These are phyloP conservation scores for Dryadomyces quercivorus DNA, from an alignment of 2,329 filamentous ascomycete genomes.

Conservation along the genomic window DNA sequence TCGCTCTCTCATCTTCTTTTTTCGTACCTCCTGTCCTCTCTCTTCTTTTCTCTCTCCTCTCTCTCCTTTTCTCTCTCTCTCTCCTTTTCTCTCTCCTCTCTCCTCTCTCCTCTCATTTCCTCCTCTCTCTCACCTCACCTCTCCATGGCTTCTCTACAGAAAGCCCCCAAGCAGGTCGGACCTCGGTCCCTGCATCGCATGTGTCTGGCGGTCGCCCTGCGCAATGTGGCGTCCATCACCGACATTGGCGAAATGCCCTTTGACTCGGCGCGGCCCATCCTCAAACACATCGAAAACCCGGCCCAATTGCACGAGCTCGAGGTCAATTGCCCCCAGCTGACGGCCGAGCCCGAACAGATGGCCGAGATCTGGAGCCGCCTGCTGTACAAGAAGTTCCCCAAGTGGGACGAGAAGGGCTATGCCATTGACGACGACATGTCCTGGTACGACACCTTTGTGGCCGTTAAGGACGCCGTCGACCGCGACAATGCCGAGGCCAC, in stretches of 20 bases:
- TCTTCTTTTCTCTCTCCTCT: too few species aligned
- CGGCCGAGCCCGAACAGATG: conserved; percentile 51
- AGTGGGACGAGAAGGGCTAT: conserved; percentile 50
- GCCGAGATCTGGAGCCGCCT: conserved; percentile 67
- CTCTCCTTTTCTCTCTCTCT: too few species aligned
- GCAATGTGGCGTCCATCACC: conserved; percentile 43
- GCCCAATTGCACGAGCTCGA: conserved; percentile 67
- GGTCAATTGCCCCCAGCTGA: conserved; percentile 62
- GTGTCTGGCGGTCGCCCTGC: conserved; percentile 37
- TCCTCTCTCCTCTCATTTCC: neutral
- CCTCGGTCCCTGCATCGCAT: conserved; percentile 34
- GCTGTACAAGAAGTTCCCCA: conserved; percentile 65
- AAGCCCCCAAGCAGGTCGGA: conserved; percentile 7
- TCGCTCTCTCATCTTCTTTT: too few species aligned
- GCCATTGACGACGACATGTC: conserved; percentile 50
- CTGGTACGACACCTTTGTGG: conserved; percentile 66
- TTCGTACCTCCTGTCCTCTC: too few species aligned
- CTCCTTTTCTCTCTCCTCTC: too few species aligned
- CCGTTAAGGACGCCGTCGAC: conserved; percentile 46
- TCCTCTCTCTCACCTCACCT: neutral
- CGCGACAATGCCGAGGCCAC: conserved; percentile 44
- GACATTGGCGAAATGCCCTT: conserved; percentile 65
- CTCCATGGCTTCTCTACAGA: neutral
- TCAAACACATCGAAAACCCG: conserved; percentile 60
- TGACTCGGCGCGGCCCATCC: conserved; percentile 51